Base-by-base conservation (phyloP, 1,139 yeast species). In the Komagataea norvegica region DNA sequence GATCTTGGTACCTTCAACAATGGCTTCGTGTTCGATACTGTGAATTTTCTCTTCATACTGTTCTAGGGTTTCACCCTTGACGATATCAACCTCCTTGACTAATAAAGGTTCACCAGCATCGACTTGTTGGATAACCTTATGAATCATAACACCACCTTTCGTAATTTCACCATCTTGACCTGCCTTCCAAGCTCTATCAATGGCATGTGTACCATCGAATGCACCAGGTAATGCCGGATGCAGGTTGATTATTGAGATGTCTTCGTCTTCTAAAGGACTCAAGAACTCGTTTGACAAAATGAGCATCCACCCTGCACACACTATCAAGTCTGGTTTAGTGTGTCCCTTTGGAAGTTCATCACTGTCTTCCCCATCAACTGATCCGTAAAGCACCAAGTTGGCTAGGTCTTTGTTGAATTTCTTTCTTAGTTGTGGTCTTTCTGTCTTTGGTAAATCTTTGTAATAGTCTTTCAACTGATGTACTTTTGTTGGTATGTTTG, bases 281-380 rank as follows among this genome's bases (percentile, higher is more conserved):
- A 91, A 67, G 45, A 86, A 87, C 14, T 75, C 68, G 3, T 88
- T 80, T 2, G 96, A 83, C 47, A 91, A 69, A 43, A 91, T 91
- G 41, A 91, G 73, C 91, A 91, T 82, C 97, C 98, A 91, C 3
- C 98, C 98, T 8, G 98, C 98, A 64, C 98, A 91, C 7, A 91
- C 96, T 33, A 91, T 79, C 47, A 91, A 68, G 49, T 83, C 84
- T 3, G 98, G 97, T 50, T 67, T 66, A 29, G 59, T 61, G 42
- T 73, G 68, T 13, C 42, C 47, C 24, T 43, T 42, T 24, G 56
- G 37, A 46, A 14, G 51, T 31, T 44, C 45, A 33, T 44, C 51
- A 37, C 34, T 29, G 21, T 43, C 50, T 25, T 52, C 55, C 13
- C 65, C 72, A 14, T 61, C 62, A 26, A 60, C 58, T 31, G 59